Percentiles rank a stretch among this genome's conserved stretches.
Conservation (phyloP, 2,329 filamentous ascomycete species). For the Talaromyces albobiverticillius region DNA sequence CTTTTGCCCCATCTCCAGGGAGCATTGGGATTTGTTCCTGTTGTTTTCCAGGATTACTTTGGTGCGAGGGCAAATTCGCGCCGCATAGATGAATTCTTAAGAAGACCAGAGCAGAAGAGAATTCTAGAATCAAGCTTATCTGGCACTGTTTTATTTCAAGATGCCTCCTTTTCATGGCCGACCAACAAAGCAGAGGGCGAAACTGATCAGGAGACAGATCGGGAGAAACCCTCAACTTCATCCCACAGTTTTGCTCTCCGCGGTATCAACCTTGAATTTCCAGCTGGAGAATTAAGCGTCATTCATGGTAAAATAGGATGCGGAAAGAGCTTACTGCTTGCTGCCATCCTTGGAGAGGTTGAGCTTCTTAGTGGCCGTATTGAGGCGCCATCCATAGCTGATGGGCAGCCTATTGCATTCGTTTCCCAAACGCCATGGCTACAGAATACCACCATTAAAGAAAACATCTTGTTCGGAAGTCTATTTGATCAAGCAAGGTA, state of each 20-base stretch:
- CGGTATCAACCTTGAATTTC: conserved; percentile 65
- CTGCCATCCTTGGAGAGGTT: conserved; percentile 71
- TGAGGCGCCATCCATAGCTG: conserved; percentile 47
- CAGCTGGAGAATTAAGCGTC: conserved; percentile 65
- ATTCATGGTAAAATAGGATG: conserved; percentile 75
- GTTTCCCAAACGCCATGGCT: conserved; percentile 82
- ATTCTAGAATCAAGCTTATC: not conserved
- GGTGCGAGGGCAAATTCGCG: not conserved
- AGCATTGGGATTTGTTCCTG: not conserved
- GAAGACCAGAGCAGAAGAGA: not conserved
- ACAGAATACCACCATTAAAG: conserved; percentile 72
- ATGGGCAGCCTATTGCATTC: conserved; percentile 62
- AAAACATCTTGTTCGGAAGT: conserved; percentile 76
- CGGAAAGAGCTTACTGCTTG: conserved; percentile 72
- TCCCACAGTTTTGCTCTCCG: conserved; percentile 51
- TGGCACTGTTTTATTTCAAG: not conserved
- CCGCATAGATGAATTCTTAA: conserved; percentile 1
- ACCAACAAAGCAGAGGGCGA: conserved; percentile 50
- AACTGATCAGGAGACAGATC: not conserved
- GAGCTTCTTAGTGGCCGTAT: conserved; percentile 65
- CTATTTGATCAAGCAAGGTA: conserved; percentile 69
- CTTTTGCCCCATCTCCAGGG: conserved; percentile 3
- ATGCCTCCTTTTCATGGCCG: conserved; percentile 6
- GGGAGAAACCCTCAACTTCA: not conserved
- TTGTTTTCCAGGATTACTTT: conserved; percentile 3